Percentiles rank a stretch among this genome's conserved stretches.
These are phyloP conservation scores for Orbilia quercus DNA, from an alignment of 2,329 filamentous ascomycete genomes.

Conservation along the genomic window DNA sequence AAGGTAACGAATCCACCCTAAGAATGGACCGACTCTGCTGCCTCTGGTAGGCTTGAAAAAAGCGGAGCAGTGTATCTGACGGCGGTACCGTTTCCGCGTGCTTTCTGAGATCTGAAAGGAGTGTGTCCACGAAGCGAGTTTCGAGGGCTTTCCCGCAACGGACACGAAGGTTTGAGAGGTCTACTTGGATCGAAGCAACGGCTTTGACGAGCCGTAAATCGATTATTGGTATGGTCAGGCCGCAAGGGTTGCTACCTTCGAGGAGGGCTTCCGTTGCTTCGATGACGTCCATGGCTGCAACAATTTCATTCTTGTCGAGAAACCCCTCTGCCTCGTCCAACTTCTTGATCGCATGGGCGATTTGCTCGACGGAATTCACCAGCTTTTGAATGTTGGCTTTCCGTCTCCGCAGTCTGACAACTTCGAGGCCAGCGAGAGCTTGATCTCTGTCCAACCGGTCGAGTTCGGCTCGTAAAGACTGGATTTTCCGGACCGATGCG, in stretches of 20 bases:
- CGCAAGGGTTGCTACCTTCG: constrained; percentile 58
- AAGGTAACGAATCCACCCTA: constrained; percentile 56
- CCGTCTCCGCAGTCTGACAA: constrained; percentile 82
- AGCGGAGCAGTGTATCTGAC: constrained; percentile 81
- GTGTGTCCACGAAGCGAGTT: constrained; percentile 77
- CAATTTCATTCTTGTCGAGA: constrained; percentile 84
- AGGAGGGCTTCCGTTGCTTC: constrained; percentile 78
- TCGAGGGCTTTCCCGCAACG: constrained; percentile 91
- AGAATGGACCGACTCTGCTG: constrained; percentile 69
- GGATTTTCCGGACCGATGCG: constrained; percentile 88
- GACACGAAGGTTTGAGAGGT: constrained; percentile 78
- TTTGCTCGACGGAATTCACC: constrained; percentile 82
- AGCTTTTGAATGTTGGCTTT: constrained; percentile 86
- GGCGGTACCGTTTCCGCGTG: constrained; percentile 79
- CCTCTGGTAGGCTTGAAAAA: constrained; percentile 78
- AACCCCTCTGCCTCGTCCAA: constrained; percentile 81
- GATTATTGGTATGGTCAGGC: constrained; percentile 50
- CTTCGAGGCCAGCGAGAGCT: constrained; percentile 82
- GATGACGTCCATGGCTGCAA: constrained; percentile 80
- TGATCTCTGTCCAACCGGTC: constrained; percentile 85
- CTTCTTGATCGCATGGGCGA: constrained; percentile 80
- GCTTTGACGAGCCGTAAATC: constrained; percentile 71
- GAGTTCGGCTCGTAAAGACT: constrained; percentile 80
- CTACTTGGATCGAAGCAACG: constrained; percentile 80
- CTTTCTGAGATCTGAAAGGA: constrained; percentile 81